Base-by-base conservation (phyloP, 805 yeast species). In the Candida maesae region DNA sequence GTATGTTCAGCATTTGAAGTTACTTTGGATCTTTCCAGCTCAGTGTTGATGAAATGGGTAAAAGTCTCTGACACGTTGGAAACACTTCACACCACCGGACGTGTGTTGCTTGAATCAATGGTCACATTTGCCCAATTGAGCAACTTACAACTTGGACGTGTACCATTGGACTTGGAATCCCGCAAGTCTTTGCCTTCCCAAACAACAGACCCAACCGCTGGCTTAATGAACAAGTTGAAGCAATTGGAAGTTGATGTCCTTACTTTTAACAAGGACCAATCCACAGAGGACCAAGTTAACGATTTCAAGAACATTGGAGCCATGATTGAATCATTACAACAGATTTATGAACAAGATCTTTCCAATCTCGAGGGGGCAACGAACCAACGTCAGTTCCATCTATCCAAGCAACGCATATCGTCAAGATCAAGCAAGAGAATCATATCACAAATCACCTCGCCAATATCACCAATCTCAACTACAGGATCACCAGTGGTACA, bases 371-470 rank as follows among this genome's bases (percentile, higher is more conserved):
- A 45, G 17, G 23, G 31, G 15, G 30, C 47, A 11, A 29, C 48
- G 7, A 37, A 32, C n/a, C 45, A 28, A 20, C 43, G 38, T n/a
- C 50, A 41, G 31, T 44, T 33, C 41, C 39, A 36, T 17, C 35
- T 46, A 9, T 29, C 39, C 10, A 46, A 44, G 33, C 42, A 34
- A 15, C 16, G 37, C 15, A 19, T 38, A 3, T 26, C 44, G 2
- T 29, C 47, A n/a, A 21, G 43, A 4, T 46, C 45, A 29, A 45
- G 51, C 16, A 56, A 56, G 36, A 42, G 59, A 38, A n/a, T n/a
- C n/a, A n/a, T n/a, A n/a, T n/a, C n/a, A n/a, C n/a, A n/a, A n/a
- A n/a, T n/a, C n/a, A n/a, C n/a, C n/a, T n/a, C n/a, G n/a, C n/a
- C n/a, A n/a, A n/a, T n/a, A n/a, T n/a, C n/a, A n/a, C n/a, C n/a